These are phyloP conservation scores for Phaeophleospora eucalypticola DNA, from an alignment of 2,329 filamentous ascomycete genomes.

Conservation along the genomic window DNA sequence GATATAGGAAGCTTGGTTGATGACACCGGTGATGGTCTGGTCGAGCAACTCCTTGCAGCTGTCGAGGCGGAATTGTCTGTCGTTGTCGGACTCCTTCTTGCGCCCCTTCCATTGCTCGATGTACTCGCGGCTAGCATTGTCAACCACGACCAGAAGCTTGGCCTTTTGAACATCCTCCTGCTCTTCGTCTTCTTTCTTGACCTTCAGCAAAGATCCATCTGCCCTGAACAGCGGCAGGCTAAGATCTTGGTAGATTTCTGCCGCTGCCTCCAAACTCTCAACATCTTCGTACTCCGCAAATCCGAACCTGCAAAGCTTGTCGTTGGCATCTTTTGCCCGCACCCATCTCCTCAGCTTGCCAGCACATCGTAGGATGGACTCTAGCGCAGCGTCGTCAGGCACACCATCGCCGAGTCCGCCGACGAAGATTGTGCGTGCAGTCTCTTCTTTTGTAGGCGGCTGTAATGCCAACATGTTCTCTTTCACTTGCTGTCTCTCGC, in stretches of 20 bases:
- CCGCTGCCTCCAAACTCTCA: slow-evolving; percentile 78
- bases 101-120: slow-evolving; percentile 74
- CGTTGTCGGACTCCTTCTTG: slow-evolving; percentile 59
- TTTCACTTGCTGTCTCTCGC: slow-evolving; percentile 28
- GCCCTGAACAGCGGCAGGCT: slow-evolving; percentile 67
- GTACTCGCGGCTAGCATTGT: slow-evolving; percentile 78
- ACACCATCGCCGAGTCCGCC: slow-evolving; percentile 77
- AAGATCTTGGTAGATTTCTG: slow-evolving; percentile 78
- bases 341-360: slow-evolving; percentile 81
- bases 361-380: slow-evolving; percentile 71
- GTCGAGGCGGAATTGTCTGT: slow-evolving; percentile 64
- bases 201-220: slow-evolving; percentile 38
- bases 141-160: slow-evolving; percentile 57
- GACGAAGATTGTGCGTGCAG: slow-evolving; percentile 85
- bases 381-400: slow-evolving; percentile 71
- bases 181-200: slow-evolving; percentile 35
- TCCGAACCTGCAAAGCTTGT: slow-evolving; percentile 81
- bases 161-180: slow-evolving; percentile 36
- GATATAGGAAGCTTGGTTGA: slow-evolving; percentile 54
- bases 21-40: slow-evolving; percentile 65
- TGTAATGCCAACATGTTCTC: slow-evolving; percentile 49
- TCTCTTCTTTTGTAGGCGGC: slow-evolving; percentile 84
- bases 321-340: slow-evolving; percentile 68
- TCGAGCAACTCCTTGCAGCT: slow-evolving; percentile 65
- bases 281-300: slow-evolving; percentile 94